Evolutionary conservation across 2,329 filamentous ascomycete genomes (phyloP).

Genomic region (Calonectria honghensis): DNA sequence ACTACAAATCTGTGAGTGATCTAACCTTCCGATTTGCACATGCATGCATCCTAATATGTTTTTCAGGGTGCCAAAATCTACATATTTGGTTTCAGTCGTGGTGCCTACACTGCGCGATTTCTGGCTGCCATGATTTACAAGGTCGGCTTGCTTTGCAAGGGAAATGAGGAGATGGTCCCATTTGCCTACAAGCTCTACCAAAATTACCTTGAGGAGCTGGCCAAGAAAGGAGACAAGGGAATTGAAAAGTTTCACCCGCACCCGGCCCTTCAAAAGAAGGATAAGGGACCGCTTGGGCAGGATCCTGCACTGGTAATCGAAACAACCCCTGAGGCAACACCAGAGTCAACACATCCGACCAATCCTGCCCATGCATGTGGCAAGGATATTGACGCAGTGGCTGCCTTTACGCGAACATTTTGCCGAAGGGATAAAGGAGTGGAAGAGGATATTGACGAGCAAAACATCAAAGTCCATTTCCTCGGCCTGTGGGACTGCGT

Average conservation of each 20-base stretch:
- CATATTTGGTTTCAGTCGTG: constrained; percentile 71
- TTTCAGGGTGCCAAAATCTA: constrained; percentile 67
- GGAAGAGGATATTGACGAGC: not conserved
- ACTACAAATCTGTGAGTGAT: constrained; percentile 16
- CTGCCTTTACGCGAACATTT: constrained; percentile 3
- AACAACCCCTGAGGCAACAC: not conserved
- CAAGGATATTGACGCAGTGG: not conserved
- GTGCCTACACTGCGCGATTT: constrained; percentile 70
- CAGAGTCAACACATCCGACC: not conserved
- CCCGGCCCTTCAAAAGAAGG: not conserved
- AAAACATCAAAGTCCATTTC: constrained; percentile 1
- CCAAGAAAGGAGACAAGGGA: constrained; percentile 55
- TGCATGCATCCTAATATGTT: not conserved
- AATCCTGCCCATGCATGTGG: not conserved
- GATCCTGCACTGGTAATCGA: not conserved
- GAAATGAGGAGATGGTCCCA: constrained; percentile 70
- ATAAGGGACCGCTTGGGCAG: not conserved
- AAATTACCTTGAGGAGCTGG: constrained; percentile 56
- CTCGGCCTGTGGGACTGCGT: constrained; percentile 4
- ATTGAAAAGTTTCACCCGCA: not conserved
- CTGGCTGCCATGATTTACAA: constrained; percentile 68
- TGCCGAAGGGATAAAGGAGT: not conserved
- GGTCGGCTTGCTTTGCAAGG: constrained; percentile 67
- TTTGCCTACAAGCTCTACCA: constrained; percentile 67
- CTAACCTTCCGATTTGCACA: not conserved